A percentile compares a stretch with the other conserved stretches of the same genome.
phyloP scores from a whole-genome alignment of 352 stramenopile genomes.

The Thraustotheca clavata region DNA sequence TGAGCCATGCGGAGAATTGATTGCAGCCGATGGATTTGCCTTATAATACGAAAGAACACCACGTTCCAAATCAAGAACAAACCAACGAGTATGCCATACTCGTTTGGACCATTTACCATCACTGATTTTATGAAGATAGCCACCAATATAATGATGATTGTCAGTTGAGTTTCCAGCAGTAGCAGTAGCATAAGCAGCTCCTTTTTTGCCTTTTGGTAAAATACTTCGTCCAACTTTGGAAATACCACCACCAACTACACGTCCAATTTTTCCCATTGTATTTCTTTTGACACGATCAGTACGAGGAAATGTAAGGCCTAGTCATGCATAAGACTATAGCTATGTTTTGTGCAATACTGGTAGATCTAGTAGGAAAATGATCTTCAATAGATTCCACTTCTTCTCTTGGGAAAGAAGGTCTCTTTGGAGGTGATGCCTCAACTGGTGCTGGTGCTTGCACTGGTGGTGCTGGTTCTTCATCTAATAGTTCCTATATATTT shows the following conservation, averaged over 20 bases:
- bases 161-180: constrained; percentile 15
- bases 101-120: constrained; percentile 78
- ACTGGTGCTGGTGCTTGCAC: not conserved
- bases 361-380: not conserved
- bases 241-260: constrained; percentile 66
- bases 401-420: not conserved
- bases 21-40: constrained; percentile 38
- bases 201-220: constrained; percentile 50
- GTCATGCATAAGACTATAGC: not conserved
- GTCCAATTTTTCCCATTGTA: constrained; percentile 48
- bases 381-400: not conserved
- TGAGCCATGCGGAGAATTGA: constrained; percentile 6
- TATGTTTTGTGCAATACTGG: not conserved
- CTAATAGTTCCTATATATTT: not conserved
- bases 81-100: constrained; percentile 79
- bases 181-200: constrained; percentile 8
- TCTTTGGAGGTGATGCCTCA: not conserved
- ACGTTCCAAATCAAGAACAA: constrained; percentile 65
- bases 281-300: not conserved
- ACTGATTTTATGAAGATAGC: constrained; percentile 80
- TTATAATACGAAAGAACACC: constrained; percentile 76
- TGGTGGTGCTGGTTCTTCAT: not conserved
- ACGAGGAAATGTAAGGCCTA: not conserved
- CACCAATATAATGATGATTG: constrained; percentile 72
- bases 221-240: constrained; percentile 73